phyloP scores from a whole-genome alignment of 2,329 filamentous ascomycete genomes.

The Aspergillus latus region DNA sequence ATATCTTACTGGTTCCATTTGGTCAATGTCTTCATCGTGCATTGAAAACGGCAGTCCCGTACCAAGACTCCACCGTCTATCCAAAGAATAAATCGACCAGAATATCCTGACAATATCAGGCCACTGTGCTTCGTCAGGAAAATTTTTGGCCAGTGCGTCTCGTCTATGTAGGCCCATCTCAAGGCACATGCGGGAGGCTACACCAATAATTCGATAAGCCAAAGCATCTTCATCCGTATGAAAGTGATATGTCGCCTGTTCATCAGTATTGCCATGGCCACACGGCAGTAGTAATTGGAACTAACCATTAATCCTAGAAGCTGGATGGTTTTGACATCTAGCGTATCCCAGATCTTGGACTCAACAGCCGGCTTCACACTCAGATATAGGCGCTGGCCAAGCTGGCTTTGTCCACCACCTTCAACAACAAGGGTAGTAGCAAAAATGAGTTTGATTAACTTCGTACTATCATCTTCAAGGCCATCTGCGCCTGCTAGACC shows the following conservation, averaged over 20 bases:
- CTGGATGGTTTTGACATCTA: conserved; percentile 59
- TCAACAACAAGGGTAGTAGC: conserved; percentile 76
- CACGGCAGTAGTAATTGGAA: neutral
- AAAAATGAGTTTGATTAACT: conserved; percentile 78
- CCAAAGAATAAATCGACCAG: conserved; percentile 83
- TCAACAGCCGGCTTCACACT: conserved; percentile 73
- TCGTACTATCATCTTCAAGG: conserved; percentile 63
- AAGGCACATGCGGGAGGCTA: conserved; percentile 75
- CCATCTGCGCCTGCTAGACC: conserved; percentile 57
- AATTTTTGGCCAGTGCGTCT: conserved; percentile 67
- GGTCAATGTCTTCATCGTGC: conserved; percentile 82
- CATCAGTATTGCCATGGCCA: conserved; percentile 4
- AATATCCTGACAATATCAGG: conserved; percentile 70
- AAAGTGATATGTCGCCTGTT: conserved; percentile 73
- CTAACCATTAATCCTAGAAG: conserved; percentile 54
- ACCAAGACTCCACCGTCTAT: conserved; percentile 85
- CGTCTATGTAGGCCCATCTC: conserved; percentile 81
- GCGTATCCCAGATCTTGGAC: conserved; percentile 57
- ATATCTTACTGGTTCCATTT: conserved; percentile 69
- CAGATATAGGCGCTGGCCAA: conserved; percentile 71
- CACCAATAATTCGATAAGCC: conserved; percentile 82
- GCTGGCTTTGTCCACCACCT: conserved; percentile 72
- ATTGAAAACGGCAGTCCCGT: conserved; percentile 83
- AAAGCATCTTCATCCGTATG: conserved; percentile 81
- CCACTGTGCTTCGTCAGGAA: conserved; percentile 68